Base-by-base conservation (phyloP, 192 early-diverging fungal species). In the Pilobolus umbonatus region DNA sequence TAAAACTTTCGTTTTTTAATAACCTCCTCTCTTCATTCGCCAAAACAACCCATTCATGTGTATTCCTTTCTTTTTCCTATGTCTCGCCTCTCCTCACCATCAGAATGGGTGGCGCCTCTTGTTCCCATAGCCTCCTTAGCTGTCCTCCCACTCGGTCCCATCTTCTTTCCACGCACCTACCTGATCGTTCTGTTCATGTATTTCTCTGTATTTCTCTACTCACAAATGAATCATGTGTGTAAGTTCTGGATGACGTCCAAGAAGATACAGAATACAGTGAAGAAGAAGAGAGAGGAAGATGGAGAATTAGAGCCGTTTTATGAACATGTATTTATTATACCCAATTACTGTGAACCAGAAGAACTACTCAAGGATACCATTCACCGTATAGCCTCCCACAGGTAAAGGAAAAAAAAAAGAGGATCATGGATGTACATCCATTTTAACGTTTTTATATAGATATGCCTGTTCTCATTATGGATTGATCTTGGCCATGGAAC, bases 401-500 rank as follows among this genome's bases (percentile, higher is more conserved):
- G 72, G 85, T 85, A 71, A 51, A 47, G 73, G 78, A 10, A 44
- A 57, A 24, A 68, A 75, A 45, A 26, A 22, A 44, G 34, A n/a
- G n/a, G n/a, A n/a, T n/a, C n/a, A 4, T 42, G 19, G 11, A 40
- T 11, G 19, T 42, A 42, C 19, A 42, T 15, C 4, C 19, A 42
- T 42, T 17, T 42, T 17, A 17, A 42, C 38, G 11, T 45, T 32
- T 29, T 29, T 65, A n/a, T 34, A 24, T 54, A 72, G 74, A 36
- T 69, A 71, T 43, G 71, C 77, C 22, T 60, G 52, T 31, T 66
- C 55, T 19, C 45, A 72, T 53, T 79, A 81, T 57, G 61, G 69
- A 38, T 71, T 88, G 26, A 72, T 87, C 40, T 67, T 89, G 15
- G 88, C 86, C 17, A 90, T 90, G 88, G 88, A 90, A 63, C 79